These are phyloP conservation scores for Lactarius hatsudake DNA, from an alignment of 768 basidiomycete genomes.

Conservation along the genomic window DNA sequence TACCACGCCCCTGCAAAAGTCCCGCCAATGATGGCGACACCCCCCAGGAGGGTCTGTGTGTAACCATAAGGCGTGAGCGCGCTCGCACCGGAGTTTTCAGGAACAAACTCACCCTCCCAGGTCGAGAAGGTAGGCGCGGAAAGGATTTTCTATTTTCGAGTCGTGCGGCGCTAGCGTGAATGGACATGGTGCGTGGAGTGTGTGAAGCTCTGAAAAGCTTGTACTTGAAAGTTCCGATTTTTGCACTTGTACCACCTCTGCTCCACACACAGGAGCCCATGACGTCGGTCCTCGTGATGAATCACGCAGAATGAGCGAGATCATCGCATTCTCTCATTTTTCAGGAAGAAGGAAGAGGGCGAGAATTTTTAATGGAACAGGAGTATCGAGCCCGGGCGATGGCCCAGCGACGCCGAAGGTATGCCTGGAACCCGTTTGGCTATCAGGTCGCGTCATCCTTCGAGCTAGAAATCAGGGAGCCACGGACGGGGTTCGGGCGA, in stretches of 20 bases:
- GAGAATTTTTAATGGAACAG: background rate
- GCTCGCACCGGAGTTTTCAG: background rate
- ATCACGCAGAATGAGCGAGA: background rate
- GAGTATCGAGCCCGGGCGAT: background rate
- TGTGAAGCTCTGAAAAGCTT: background rate
- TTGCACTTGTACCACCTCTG: too few species aligned
- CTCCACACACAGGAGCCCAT: background rate
- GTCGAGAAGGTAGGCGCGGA: conserved; percentile 1
- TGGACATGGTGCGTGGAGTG: background rate
- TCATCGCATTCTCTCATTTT: background rate
- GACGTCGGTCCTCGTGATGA: background rate
- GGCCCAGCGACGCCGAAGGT: background rate
- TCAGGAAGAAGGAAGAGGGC: background rate
- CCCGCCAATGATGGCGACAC: conserved; percentile 13
- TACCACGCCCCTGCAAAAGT: conserved; percentile 15
- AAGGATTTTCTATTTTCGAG: background rate
- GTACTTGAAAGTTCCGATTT: background rate
- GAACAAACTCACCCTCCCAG: conserved; percentile 2
- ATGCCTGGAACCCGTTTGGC: background rate
- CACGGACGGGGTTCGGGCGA: background rate
- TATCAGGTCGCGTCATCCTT: conserved; percentile 8
- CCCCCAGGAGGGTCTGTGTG: conserved; percentile 19
- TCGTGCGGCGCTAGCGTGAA: background rate
- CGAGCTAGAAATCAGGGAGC: background rate
- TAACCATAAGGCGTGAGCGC: background rate